Percentiles rank a stretch among this genome's conserved stretches.
Conservation (phyloP, 257 asterid genomes). For the Ballota nigra region DNA sequence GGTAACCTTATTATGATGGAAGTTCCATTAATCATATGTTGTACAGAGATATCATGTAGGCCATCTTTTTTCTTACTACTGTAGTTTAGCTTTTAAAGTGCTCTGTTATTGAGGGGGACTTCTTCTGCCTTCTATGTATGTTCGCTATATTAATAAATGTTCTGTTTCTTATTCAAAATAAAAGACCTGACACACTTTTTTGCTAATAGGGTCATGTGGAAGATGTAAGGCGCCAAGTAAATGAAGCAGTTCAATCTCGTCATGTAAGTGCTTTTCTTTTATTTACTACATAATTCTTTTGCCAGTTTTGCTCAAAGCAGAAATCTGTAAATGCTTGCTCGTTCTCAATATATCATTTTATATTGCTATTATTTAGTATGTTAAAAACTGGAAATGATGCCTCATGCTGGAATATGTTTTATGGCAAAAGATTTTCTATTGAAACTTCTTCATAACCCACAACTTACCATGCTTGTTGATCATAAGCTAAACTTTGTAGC, state of each 20-base stretch:
- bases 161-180: background rate
- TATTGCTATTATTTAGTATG: background rate
- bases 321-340: background rate
- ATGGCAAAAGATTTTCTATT: background rate
- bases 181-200: constrained; percentile 20
- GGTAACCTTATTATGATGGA: background rate
- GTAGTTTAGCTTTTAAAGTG: background rate
- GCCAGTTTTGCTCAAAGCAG: background rate
- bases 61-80: background rate
- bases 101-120: background rate
- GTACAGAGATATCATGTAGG: background rate
- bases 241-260: constrained; percentile 91
- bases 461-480: background rate
- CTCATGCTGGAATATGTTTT: background rate
- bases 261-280: constrained; percentile 53
- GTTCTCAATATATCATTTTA: background rate
- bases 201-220: constrained; percentile 84
- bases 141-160: background rate
- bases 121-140: background rate
- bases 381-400: background rate
- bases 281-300: background rate
- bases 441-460: background rate
- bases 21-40: background rate
- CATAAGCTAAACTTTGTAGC: constrained; percentile 3
- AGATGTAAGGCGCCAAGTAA: constrained; percentile 86